Percentiles rank a stretch among this genome's conserved stretches.
Conservation (phyloP, 208 protist species). For the Acanthamoeba healyi region DNA sequence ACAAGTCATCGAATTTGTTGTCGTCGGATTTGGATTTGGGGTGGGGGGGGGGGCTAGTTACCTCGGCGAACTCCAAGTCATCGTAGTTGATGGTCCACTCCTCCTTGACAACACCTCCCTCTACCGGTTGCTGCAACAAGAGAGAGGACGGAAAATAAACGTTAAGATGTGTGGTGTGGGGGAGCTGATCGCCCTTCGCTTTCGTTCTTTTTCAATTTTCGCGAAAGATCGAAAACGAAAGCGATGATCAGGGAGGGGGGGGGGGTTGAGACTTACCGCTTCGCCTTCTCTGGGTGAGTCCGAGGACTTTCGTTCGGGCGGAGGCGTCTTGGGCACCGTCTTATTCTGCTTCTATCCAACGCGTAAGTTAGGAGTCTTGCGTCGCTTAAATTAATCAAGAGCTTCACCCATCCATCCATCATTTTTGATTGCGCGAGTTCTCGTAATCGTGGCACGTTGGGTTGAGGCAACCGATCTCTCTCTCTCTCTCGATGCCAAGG, state of each 20-base stretch:
- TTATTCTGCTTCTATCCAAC: constrained; percentile 1
- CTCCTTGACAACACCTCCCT: constrained; percentile 39
- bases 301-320: neutral
- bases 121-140: neutral
- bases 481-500: too few species aligned
- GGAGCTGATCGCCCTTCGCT: neutral
- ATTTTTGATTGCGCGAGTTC: too few species aligned
- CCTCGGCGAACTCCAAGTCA: constrained; percentile 23
- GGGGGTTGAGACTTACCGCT: neutral
- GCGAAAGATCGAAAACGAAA: neutral
- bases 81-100: constrained; percentile 51
- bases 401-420: too few species aligned
- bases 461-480: neutral
- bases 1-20: neutral
- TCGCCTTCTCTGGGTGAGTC: neutral
- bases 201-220: constrained; percentile 10
- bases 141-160: neutral
- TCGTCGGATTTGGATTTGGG: neutral
- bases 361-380: neutral
- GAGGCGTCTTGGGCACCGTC: constrained; percentile 27
- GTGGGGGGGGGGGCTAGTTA: neutral
- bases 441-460: neutral
- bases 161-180: neutral
- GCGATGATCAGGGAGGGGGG: neutral
- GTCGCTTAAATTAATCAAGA: too few species aligned